Percentiles rank a stretch among this genome's conserved stretches.
Conservation (phyloP, 2,329 filamentous ascomycete genomes). For the Aspergillus neotritici region DNA sequence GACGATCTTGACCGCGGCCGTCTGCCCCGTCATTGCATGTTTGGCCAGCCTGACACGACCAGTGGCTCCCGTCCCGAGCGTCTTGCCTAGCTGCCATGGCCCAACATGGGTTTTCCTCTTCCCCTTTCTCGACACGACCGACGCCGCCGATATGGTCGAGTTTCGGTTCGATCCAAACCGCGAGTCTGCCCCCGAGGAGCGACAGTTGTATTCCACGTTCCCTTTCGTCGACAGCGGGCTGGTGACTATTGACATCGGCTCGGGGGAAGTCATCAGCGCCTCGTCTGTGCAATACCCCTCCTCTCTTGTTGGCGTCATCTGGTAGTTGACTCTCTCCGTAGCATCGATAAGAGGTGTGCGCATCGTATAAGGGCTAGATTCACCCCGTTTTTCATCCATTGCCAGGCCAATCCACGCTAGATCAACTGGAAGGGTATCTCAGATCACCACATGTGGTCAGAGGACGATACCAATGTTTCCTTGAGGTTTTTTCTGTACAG, state of each 20-base stretch:
- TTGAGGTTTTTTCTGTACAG: neutral
- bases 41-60: conserved; percentile 81
- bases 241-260: conserved; percentile 23
- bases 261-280: conserved; percentile 16
- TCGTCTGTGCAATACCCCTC: conserved; percentile 2
- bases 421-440: conserved; percentile 9
- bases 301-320: conserved; percentile 22
- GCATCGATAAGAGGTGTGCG: conserved; percentile 46
- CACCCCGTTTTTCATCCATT: conserved; percentile 17
- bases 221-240: conserved; percentile 22
- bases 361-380: conserved; percentile 12
- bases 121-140: conserved; percentile 50
- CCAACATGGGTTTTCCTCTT: conserved; percentile 72
- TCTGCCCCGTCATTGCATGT: conserved; percentile 70
- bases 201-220: conserved; percentile 46
- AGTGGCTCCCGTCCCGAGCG: conserved; percentile 82
- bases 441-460: neutral
- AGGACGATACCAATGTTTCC: too few species aligned
- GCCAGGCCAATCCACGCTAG: conserved; percentile 16
- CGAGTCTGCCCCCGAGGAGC: conserved; percentile 48
- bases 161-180: conserved; percentile 46
- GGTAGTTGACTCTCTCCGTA: conserved; percentile 45
- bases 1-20: conserved; percentile 92
- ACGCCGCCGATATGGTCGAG: conserved; percentile 51
- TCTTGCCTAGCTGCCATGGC: conserved; percentile 87